A percentile compares a stretch with the other conserved stretches of the same genome.
Evolutionary conservation across 345 rosid species (phyloP).

Genomic region (Anacardium occidentale): DNA sequence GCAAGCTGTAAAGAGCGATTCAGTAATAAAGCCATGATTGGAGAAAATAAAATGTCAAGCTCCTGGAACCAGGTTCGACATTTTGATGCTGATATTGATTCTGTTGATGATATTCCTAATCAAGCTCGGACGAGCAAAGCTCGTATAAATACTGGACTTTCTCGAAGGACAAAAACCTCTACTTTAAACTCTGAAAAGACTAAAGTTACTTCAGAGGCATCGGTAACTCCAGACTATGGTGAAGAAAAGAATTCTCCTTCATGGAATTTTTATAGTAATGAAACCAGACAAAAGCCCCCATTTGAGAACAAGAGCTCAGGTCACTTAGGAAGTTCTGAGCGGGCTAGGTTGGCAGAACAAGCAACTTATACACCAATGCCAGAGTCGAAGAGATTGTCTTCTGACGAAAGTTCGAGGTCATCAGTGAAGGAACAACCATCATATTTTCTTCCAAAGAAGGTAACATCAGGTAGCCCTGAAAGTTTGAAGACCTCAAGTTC

Average conservation of each 20-base stretch:
- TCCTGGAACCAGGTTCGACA: constrained; percentile 30
- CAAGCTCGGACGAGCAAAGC: constrained; percentile 31
- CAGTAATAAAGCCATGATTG: constrained; percentile 12
- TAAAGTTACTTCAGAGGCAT: constrained; percentile 22
- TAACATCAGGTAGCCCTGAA: constrained; percentile 31
- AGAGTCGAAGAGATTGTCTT: constrained; percentile 25
- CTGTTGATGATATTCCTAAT: constrained; percentile 38
- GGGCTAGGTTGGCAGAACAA: constrained; percentile 23
- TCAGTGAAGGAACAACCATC: constrained; percentile 32
- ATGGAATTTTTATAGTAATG: constrained; percentile 16
- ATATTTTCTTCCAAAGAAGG: constrained; percentile 28
- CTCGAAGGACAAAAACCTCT: constrained; percentile 60
- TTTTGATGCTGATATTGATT: constrained; percentile 40
- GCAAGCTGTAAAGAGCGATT: constrained; percentile 23
- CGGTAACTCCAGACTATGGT: constrained; percentile 11
- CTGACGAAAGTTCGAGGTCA: constrained; percentile 21
- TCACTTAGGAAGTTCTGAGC: constrained; percentile 15
- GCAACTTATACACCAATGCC: constrained; percentile 6
- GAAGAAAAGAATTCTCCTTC: constrained; percentile 24
- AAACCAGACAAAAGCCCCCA: constrained; percentile 14
- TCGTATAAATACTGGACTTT: constrained; percentile 33
- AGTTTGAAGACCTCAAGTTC: constrained; percentile 26
- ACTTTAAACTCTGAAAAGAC: constrained; percentile 23
- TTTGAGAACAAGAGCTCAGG: constrained; percentile 25
- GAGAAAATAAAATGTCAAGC: constrained; percentile 33